Evolutionary conservation across 495 filamentous ascomycete genomes (phyloP).

Genomic region (Thermothielavioides terrestris): DNA sequence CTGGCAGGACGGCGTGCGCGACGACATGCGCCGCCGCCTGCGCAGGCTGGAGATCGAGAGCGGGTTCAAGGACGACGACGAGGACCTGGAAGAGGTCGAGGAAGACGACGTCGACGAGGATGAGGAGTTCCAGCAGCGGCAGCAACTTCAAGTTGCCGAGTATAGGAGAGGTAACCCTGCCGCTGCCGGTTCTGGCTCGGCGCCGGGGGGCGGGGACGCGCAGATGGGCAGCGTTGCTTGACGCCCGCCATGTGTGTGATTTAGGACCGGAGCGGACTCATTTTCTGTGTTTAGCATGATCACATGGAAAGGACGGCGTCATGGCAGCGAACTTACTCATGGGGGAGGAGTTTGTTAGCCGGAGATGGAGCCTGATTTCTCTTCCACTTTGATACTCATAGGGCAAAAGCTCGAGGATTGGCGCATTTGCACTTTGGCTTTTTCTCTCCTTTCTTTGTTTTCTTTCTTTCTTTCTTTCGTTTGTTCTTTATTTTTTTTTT

Average conservation of each 20-base stretch:
- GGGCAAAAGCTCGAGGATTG: constrained; percentile 6
- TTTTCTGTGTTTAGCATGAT: neutral
- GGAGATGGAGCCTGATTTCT: neutral
- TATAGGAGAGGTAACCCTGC: neutral
- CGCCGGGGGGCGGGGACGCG: neutral
- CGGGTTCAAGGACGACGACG: constrained; percentile 48
- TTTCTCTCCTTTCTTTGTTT: too few relatives aligned
- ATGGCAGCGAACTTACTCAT: too few relatives aligned
- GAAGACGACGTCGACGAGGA: constrained; percentile 31
- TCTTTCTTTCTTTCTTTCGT: too few relatives aligned
- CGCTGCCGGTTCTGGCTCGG: neutral
- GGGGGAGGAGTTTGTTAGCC: neutral
- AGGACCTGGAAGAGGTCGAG: constrained; percentile 35
- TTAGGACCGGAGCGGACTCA: neutral
- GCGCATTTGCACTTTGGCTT: constrained; percentile 21
- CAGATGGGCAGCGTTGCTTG: constrained; percentile 14
- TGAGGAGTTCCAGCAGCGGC: constrained; percentile 11
- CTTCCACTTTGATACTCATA: neutral
- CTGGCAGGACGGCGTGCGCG: constrained; percentile 78
- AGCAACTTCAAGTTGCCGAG: neutral
- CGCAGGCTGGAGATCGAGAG: constrained; percentile 51
- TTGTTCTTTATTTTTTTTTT: too few relatives aligned
- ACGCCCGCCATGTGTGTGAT: neutral
- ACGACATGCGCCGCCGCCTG: constrained; percentile 65
- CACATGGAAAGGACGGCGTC: neutral